Base-by-base conservation (phyloP, 805 yeast genomes). In the Candida xyloterini region DNA sequence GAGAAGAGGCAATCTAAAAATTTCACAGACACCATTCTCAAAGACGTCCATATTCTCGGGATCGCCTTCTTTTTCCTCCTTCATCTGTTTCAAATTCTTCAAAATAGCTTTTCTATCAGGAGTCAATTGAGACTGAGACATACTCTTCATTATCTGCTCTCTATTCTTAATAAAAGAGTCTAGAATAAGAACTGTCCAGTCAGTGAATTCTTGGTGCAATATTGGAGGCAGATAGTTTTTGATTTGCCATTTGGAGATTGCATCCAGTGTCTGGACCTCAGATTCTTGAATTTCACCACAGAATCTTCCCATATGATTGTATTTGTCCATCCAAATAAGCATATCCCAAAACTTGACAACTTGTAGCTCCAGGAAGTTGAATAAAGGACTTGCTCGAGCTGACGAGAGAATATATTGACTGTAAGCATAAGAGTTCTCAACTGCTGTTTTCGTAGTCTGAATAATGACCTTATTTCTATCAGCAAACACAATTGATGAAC, bases 241-340 rank as follows among this genome's bases (percentile, higher is more conserved):
- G 15, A 93, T 72, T 43, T 85, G 93, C 99, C 99, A 93, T 34
- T 79, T 63, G 42, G 75, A 74, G 34, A 63, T 70, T 1, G 85
- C 79, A 9, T 60, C 59, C 43, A 76, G 59, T 21, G 64, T 60
- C 49, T 74, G 79, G 5, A 60, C 50, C 13, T 70, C 73, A 3
- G 65, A 67, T 37, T 63, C 68, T 4, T 70, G 62, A 35, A 77
- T 73, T 38, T 67, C 67, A 14, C 54, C 52, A 52, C 80, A 74
- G 43, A 67, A 68, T 35, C 79, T 60, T 6, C 99, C 99, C 30
- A 95, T 84, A 60, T 72, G 89, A 56, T 93, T 93, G 53, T 76
- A 78, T 51, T 83, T 81, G 58, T 93, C 96, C 95, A 91, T 85
- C 98, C 97, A 95, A 2, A 93, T 66, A 47, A 93, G 66, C n/a